A percentile compares a stretch with the other conserved stretches of the same genome.
phyloP scores from a whole-genome alignment of 1,139 yeast species.

The Kurtzmaniella quercitrusa region DNA sequence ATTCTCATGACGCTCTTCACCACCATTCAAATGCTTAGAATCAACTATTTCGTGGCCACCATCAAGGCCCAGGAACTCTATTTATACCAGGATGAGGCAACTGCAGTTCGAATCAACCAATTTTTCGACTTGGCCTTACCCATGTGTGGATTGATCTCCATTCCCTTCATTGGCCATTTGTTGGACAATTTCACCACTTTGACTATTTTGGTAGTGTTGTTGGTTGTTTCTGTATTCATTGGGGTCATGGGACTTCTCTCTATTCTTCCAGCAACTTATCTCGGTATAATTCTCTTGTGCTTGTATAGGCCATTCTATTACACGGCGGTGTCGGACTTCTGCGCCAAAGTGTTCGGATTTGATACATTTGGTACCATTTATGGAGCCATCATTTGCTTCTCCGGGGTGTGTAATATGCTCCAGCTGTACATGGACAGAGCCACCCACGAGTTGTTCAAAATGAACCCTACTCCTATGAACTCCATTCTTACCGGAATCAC shows the following conservation, averaged over 20 bases:
- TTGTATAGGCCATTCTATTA: conserved; percentile 73
- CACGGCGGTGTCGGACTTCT: conserved; percentile 40
- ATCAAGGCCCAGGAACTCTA: conserved; percentile 72
- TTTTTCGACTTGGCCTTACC: conserved; percentile 85
- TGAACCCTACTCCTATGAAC: conserved; percentile 59
- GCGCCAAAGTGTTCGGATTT: conserved; percentile 47
- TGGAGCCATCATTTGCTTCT: conserved; percentile 39
- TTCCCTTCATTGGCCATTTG: conserved; percentile 81
- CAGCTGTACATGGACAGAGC: conserved; percentile 36
- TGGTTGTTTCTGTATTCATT: conserved; percentile 51
- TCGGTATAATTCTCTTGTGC: conserved; percentile 70
- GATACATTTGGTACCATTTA: conserved; percentile 47
- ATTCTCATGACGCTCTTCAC: conserved; percentile 71
- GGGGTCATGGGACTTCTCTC: conserved; percentile 67
- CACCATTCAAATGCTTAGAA: conserved; percentile 81
- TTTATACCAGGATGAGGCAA: conserved; percentile 50
- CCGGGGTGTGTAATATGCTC: conserved; percentile 36
- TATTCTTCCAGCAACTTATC: conserved; percentile 46
- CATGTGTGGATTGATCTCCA: conserved; percentile 76
- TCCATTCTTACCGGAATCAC: conserved; percentile 49
- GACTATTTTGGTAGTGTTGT: conserved; percentile 49
- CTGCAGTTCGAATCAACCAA: conserved; percentile 59
- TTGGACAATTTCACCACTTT: conserved; percentile 71
- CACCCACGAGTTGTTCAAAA: conserved; percentile 36
- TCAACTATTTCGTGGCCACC: conserved; percentile 89